These are phyloP conservation scores for Fusarium coffeatum DNA, from an alignment of 2,329 filamentous ascomycete genomes.

Conservation along the genomic window DNA sequence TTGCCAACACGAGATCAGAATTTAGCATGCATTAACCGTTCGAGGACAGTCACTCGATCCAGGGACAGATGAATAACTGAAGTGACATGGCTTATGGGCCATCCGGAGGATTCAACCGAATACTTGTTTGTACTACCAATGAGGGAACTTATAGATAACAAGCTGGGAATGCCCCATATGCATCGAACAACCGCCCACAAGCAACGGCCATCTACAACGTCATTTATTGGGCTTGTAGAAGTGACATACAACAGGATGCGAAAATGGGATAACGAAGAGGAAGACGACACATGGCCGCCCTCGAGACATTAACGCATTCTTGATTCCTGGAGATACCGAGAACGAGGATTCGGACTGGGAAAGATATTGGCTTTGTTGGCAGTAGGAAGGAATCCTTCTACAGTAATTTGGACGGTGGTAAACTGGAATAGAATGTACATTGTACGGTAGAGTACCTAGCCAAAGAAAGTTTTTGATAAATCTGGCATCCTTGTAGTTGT, in stretches of 20 bases:
- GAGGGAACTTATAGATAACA: not conserved
- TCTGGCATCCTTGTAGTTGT: not conserved
- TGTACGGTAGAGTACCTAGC: not conserved
- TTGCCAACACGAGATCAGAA: conserved; percentile 9
- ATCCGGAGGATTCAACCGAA: fast-evolving
- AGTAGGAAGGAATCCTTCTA: not conserved
- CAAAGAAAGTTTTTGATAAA: conserved; percentile 2
- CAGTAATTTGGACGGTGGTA: not conserved
- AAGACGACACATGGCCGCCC: not conserved
- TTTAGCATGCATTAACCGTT: too few species aligned
- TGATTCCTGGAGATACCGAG: not conserved
- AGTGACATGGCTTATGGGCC: not conserved
- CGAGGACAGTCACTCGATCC: too few species aligned
- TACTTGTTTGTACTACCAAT: not conserved
- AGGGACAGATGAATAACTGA: too few species aligned
- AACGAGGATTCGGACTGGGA: not conserved
- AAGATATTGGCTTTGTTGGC: not conserved
- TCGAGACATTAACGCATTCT: fast-evolving
- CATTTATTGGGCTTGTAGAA: too few species aligned
- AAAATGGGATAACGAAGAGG: not conserved
- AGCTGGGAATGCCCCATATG: not conserved
- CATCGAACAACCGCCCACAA: not conserved
- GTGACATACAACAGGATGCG: not conserved
- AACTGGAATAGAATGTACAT: not conserved
- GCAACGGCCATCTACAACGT: not conserved